Evolutionary conservation across 371 early-diverging fungal species (phyloP).

Genomic region (Mycotypha africana): DNA sequence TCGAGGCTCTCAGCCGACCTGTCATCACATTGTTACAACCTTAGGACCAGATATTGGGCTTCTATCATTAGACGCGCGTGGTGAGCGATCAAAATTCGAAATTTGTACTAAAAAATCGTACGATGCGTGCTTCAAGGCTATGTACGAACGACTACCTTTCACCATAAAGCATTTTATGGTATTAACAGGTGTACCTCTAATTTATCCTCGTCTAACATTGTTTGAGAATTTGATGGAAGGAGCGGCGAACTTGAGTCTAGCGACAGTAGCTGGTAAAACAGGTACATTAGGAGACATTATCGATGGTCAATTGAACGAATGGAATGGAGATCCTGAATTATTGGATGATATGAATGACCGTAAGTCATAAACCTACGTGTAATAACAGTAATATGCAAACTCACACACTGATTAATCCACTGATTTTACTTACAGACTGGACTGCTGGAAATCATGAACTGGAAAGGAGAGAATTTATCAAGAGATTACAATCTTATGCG

Average conservation of each 20-base stretch:
- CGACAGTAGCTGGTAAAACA: constrained; percentile 31
- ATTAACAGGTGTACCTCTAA: constrained; percentile 67
- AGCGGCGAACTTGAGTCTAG: constrained; percentile 29
- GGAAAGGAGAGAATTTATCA: constrained; percentile 66
- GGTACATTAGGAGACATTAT: constrained; percentile 35
- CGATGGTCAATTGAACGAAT: constrained; percentile 43
- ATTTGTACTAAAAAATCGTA: constrained; percentile 62
- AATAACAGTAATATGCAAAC: no score
- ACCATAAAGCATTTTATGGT: constrained; percentile 65
- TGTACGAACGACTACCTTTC: constrained; percentile 35
- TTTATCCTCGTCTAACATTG: constrained; percentile 69
- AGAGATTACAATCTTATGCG: constrained; percentile 62
- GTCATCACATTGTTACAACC: constrained; percentile 36
- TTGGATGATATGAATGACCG: constrained; percentile 79
- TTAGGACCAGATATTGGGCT: constrained; percentile 67
- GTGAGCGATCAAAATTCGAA: constrained; percentile 62
- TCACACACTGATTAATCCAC: no score
- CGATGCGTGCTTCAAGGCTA: constrained; percentile 51
- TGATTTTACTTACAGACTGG: constrained; percentile 53
- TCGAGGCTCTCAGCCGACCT: constrained; percentile 15
- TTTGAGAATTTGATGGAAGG: constrained; percentile 59
- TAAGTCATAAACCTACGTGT: no score
- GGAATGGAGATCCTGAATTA: constrained; percentile 80
- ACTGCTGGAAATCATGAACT: constrained; percentile 63
- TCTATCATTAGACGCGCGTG: constrained; percentile 73